phyloP scores from a whole-genome alignment of 169 alveolate genomes.

The Eimeria maxima region DNA sequence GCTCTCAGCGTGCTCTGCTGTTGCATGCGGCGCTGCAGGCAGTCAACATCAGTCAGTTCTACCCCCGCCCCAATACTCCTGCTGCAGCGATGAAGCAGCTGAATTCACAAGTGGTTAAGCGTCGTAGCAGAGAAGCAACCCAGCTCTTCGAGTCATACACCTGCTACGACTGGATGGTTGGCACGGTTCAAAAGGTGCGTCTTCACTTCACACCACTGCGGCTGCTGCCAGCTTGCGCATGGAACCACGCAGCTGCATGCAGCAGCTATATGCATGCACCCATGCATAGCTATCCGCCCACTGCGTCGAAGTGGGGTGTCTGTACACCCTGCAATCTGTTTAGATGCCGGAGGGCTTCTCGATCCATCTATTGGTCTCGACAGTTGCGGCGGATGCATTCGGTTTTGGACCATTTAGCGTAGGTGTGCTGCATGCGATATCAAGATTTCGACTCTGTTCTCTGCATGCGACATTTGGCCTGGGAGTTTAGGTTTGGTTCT shows the following conservation, averaged over 20 bases:
- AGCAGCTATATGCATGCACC: background rate
- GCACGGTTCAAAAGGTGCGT: constrained; percentile 79
- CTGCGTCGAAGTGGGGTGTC: background rate
- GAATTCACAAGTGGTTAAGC: constrained; percentile 82
- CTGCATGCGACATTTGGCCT: background rate
- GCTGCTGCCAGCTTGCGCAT: background rate
- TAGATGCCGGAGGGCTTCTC: background rate
- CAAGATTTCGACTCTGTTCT: background rate
- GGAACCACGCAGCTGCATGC: background rate
- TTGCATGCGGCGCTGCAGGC: constrained; percentile 73
- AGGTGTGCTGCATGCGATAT: no score
- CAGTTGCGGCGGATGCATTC: background rate
- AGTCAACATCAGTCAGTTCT: constrained; percentile 98
- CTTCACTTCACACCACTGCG: background rate
- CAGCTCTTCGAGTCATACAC: constrained; percentile 82
- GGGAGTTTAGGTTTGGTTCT: constrained; percentile 82
- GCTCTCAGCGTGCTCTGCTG: background rate
- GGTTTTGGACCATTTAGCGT: no score
- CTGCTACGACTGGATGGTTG: constrained; percentile 79
- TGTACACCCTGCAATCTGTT: background rate
- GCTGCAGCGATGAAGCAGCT: constrained; percentile 95
- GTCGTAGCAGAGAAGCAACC: constrained; percentile 82
- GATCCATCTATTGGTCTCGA: background rate
- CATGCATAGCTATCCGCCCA: background rate
- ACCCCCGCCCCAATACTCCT: constrained; percentile 98